Base-by-base conservation (phyloP, 1,284 basidiomycete species). In the Fomitiporia mediterranea region DNA sequence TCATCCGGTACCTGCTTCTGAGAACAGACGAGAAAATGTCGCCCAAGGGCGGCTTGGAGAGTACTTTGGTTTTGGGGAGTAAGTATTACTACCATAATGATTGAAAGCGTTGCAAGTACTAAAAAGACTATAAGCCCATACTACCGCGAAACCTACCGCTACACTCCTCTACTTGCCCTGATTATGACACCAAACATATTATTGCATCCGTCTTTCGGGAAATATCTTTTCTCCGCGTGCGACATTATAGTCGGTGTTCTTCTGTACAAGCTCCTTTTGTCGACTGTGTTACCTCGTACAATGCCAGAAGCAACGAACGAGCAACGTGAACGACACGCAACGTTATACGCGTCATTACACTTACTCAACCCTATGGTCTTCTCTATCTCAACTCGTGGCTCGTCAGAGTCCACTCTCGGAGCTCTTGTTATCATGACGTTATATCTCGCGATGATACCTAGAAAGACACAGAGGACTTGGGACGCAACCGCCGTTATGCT, bases 361-460 rank as follows among this genome's bases (percentile, higher is more conserved):
- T 84, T 98, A 1, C 77, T 98, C 59, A 98, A 96, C 70, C 96
- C 96, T 0, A 81, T 99, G 65, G 90, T 96, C 1, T 91, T 97
- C 65, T 91, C 94, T 62, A 98, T 99, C 63, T 95, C 94, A 0
- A 99, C 96, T 0, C 84, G 96, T 7, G 97, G 96, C 1, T 97
- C 93, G 2, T 94, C 95, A 15, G 97, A 99, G 72, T 86, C 92
- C 0, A 74, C 97, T 1, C 82, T 98, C 2, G 86, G 89, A 17
- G 75, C 91, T 1, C 76, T 95, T 56, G 88, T 98, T 38, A 78
- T 98, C 27, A 71, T 81, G 30, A 86, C 88, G 0, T 71, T 97
- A n/a, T 81, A 82, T 67, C 75, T 71, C 46, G 78, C 78, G 11
- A 71, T 83, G 60, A 77, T 72, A 28, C 70, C 70, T 4, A 69